Evolutionary conservation across 1,284 basidiomycete genomes (phyloP), one percentile per base, ranked within the genome.

Genomic region (Irpex rosettiformis): DNA sequence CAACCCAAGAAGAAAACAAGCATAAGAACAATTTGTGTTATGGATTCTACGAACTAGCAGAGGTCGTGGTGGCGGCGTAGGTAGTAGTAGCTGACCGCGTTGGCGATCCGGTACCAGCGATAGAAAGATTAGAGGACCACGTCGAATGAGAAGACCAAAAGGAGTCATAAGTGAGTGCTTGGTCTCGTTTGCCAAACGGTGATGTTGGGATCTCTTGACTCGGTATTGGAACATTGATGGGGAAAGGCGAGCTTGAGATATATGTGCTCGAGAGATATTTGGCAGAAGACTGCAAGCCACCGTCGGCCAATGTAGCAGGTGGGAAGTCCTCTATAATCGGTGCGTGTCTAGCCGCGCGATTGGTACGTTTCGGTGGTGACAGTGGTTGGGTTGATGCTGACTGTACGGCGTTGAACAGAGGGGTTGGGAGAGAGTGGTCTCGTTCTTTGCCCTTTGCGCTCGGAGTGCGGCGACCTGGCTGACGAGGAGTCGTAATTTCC

Each of bases 111-210:
- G 48, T 27, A 27, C 13, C 22, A 13, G 22, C 22, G n/a, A 45
- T 11, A 18, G 43, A 45, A 27, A 51, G 22, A 28, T 28, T 7
- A 11, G 48, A 51, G 11, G 48, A 51, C 57, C 56, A 61, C 28
- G 52, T 62, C 21, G 57, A 42, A 49, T 62, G 61, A n/a, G 58
- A 55, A n/a, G 55, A 56, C 62, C 62, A 64, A 43, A 64, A 64
- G 27, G 62, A 64, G 53, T 64, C 62, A 48, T 62, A 64, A 18
- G 61, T 64, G n/a, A 55, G 45, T 16, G 52, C 37, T 33, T 58
- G 56, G 40, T 48, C 53, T 16, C 22, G 13, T 13, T 5, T 24
- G 2, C 59, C 59, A 33, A 45, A 29, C 6, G 43, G 11, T 7
- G 40, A 29, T 40, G 49, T 16, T 6, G 57, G 53, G 27, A 22